Evolutionary conservation across 257 asterid species (phyloP).

Genomic region (Ilex aquifolium): DNA sequence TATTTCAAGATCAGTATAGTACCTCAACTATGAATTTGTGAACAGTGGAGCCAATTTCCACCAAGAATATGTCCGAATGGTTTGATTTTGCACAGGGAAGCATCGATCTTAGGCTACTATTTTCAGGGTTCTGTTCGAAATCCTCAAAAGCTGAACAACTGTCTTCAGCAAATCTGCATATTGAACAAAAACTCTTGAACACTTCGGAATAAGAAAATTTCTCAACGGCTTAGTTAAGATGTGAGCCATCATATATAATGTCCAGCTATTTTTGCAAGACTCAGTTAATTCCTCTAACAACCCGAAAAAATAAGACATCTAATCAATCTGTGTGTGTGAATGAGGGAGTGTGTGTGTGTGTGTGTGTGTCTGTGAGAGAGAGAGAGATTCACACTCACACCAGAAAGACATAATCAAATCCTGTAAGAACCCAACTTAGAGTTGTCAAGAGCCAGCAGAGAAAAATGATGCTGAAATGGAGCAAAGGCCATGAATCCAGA

Average conservation of each 20-base stretch:
- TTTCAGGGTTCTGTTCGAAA: conserved; percentile 32
- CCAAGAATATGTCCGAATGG: conserved; percentile 18
- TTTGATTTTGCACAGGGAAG: conserved; percentile 39
- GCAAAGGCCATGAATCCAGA: neutral
- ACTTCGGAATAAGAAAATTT: neutral
- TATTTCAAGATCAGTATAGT: neutral
- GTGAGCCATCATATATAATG: neutral
- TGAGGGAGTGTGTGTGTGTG: too few species aligned
- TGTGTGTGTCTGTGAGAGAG: neutral
- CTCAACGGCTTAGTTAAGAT: neutral
- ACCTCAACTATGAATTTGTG: conserved; percentile 47
- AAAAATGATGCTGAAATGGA: conserved; percentile 34
- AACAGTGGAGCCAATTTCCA: conserved; percentile 33
- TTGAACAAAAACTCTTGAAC: neutral
- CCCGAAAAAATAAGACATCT: too few species aligned
- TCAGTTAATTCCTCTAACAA: too few species aligned
- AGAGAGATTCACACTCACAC: conserved; percentile 28
- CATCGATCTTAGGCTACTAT: conserved; percentile 30
- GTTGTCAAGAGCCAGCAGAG: conserved; percentile 51
- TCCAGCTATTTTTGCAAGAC: too few species aligned
- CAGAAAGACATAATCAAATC: conserved; percentile 42
- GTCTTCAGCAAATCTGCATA: conserved; percentile 39
- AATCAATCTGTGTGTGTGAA: too few species aligned
- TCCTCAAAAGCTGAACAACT: conserved; percentile 40
- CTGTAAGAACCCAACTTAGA: conserved; percentile 42